Base-by-base conservation (phyloP, 139 green algal genomes). In the Tetraselmis chui region DNA sequence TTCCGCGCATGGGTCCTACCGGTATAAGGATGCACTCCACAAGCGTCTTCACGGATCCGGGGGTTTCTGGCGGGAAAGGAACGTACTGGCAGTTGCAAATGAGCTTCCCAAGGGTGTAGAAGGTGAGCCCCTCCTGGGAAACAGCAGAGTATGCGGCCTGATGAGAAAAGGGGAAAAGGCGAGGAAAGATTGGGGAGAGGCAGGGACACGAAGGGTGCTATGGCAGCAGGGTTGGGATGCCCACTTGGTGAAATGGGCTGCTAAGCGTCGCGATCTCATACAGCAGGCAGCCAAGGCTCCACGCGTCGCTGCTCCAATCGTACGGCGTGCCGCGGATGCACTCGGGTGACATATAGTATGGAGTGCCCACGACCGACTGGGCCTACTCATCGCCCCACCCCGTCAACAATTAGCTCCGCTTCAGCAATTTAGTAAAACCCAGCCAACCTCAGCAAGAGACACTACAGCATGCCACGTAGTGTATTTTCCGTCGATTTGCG, bases 231-330 rank as follows among this genome's bases (percentile, higher is more conserved):
- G n/a, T n/a, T n/a, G n/a, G n/a, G n/a, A n/a, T n/a, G n/a, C n/a
- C n/a, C 45, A 67, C 45, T 18, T 67, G 5, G 45, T 67, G 45
- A 67, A 67, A 67, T 5, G 45, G 45, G 45, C 45, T 67, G 45
- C 45, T 25, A 5, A 67, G 45, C 45, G 45, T 67, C 11, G 45
- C 45, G 45, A 97, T 94, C 90, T 98, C 94, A 83, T 95, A 96
- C 67, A 98, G 89, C 28, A 96, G 31, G 80, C 92, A 96, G 2
- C 94, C 94, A 29, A 97, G 85, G 0, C 89, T 91, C 92, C 93
- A 98, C 5, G 93, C 80, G 88, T 97, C 45, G 82, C 77, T 86
- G 31, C 30, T 77, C 32, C 59, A 83, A 59, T 84, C 81, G 76
- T 84, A 84, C 0, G 80, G 45, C 76, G 74, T 26, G 31, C 77